Percentiles rank a stretch among this genome's conserved stretches.
Conservation (phyloP, 768 basidiomycete genomes). For the Cyclocybe cylindracea region DNA sequence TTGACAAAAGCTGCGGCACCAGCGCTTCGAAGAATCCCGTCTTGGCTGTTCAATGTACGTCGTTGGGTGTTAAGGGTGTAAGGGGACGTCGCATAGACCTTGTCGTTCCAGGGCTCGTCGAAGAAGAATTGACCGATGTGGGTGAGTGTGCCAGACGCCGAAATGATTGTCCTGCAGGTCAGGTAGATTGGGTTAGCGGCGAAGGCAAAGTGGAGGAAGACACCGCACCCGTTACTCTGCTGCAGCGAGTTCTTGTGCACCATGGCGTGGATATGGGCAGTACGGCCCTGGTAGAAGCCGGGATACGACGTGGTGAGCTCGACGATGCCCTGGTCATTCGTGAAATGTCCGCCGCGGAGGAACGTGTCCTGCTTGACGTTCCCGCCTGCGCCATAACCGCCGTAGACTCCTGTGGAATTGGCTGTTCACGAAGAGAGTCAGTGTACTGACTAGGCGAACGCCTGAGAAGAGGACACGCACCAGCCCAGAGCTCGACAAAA, state of each 20-base stretch:
- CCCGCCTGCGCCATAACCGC: conserved; percentile 19
- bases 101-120: conserved; percentile 28
- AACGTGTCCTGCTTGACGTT: conserved; percentile 25
- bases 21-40: conserved; percentile 26
- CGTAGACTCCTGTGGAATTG: conserved; percentile 29
- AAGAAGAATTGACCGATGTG: conserved; percentile 40
- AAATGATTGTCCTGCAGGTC: conserved; percentile 19
- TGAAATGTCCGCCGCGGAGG: conserved; percentile 32
- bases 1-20: conserved; percentile 30
- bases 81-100: conserved; percentile 23
- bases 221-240: conserved; percentile 7
- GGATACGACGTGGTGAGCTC: conserved; percentile 32
- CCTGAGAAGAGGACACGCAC: conserved; percentile 2
- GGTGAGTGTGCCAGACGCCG: conserved; percentile 25
- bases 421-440: conserved; percentile 6
- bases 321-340: conserved; percentile 28
- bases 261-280: conserved; percentile 35
- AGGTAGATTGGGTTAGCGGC: too few species aligned
- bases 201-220: too few species aligned
- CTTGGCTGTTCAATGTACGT: conserved; percentile 28
- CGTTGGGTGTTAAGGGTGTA: conserved; percentile 28
- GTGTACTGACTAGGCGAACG: background rate
- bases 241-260: conserved; percentile 24
- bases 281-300: conserved; percentile 30
- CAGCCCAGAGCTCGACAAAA: conserved; percentile 38